Conservation (phyloP, 2,329 filamentous ascomycete species). For the Apiospora malaysiana region DNA sequence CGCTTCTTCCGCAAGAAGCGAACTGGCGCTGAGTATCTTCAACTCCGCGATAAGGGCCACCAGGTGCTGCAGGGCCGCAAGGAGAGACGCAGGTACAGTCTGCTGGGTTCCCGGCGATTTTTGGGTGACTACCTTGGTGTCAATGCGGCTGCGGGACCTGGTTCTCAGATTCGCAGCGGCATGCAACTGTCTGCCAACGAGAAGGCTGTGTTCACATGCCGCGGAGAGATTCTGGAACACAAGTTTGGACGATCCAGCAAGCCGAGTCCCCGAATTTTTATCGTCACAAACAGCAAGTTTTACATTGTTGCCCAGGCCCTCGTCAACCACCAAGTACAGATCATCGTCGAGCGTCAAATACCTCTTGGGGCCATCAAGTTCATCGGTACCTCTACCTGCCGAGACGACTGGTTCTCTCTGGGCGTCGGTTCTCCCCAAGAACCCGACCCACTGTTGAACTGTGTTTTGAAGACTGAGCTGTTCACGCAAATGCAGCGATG, state of each 20-base stretch:
- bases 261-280: constrained; percentile 80
- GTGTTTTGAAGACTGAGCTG: constrained; percentile 95
- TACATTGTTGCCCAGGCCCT: constrained; percentile 88
- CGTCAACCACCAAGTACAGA: constrained; percentile 81
- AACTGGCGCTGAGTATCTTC: constrained; percentile 85
- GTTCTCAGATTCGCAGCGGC: constrained; percentile 78
- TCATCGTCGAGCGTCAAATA: constrained; percentile 80
- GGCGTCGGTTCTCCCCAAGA: constrained; percentile 90
- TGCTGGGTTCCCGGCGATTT: constrained; percentile 90
- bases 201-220: constrained; percentile 84
- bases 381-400: constrained; percentile 77
- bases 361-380: constrained; percentile 89
- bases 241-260: constrained; percentile 98
- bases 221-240: constrained; percentile 86
- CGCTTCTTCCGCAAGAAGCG: constrained; percentile 94
- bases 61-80: constrained; percentile 82
- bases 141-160: constrained; percentile 79
- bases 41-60: constrained; percentile 88
- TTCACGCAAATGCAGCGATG: constrained; percentile 87
- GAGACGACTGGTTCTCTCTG: constrained; percentile 97
- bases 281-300: constrained; percentile 85
- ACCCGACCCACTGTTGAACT: constrained; percentile 90
- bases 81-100: constrained; percentile 87
- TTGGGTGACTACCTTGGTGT: constrained; percentile 94
- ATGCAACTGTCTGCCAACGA: constrained; percentile 77